A percentile compares a stretch with the other conserved stretches of the same genome.
These are phyloP conservation scores for Entonaema liquescens DNA, from an alignment of 495 filamentous ascomycete genomes.

Conservation along the genomic window DNA sequence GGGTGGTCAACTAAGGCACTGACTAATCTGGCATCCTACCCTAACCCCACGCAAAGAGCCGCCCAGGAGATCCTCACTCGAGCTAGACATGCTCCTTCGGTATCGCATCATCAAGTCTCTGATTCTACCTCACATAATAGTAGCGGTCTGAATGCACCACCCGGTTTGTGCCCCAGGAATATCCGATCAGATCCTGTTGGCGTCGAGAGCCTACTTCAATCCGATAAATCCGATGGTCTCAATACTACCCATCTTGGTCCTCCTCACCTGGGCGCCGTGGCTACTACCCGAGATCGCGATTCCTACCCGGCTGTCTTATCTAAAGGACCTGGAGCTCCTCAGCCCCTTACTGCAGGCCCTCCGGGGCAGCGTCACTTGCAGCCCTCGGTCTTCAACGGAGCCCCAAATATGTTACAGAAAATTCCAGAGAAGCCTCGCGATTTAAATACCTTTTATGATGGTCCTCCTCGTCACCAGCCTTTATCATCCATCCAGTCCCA, in stretches of 20 bases:
- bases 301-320: constrained; percentile 42
- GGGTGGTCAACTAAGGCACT: constrained; percentile 52
- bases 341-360: constrained; percentile 57
- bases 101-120: constrained; percentile 7
- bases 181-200: background rate
- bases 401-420: constrained; percentile 21
- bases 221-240: constrained; percentile 19
- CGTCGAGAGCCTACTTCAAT: constrained; percentile 15
- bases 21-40: constrained; percentile 55
- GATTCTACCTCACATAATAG: constrained; percentile 9
- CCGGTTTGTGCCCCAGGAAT: constrained; percentile 1
- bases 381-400: constrained; percentile 42
- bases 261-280: constrained; percentile 8
- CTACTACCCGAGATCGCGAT: constrained; percentile 1
- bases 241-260: background rate
- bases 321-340: constrained; percentile 50
- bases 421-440: constrained; percentile 34
- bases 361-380: constrained; percentile 55
- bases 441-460: constrained; percentile 33
- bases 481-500: constrained; percentile 1
- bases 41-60: constrained; percentile 56
- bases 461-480: constrained; percentile 12
- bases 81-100: constrained; percentile 36
- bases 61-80: constrained; percentile 53
- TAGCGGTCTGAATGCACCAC: constrained; percentile 1